Conservation (phyloP, 164 flowering plant genomes). For the Magnolia changhungtana region DNA sequence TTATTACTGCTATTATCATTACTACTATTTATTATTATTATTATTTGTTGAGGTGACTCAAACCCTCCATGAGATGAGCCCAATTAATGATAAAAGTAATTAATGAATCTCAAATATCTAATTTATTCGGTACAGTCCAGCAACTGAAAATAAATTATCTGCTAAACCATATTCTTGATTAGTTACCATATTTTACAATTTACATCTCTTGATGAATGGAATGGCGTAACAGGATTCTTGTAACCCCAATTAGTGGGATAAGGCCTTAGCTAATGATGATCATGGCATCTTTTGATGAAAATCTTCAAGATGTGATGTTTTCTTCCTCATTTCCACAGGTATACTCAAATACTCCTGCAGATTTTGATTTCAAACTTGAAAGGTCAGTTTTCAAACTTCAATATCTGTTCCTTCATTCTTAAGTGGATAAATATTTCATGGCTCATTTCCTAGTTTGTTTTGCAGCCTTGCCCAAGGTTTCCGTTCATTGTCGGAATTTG, state of each 20-base stretch:
- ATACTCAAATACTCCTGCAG: constrained; percentile 95
- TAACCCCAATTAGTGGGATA: no score
- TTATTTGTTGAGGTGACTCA: no score
- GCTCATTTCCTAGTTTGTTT: not conserved
- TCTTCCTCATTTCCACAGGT: constrained; percentile 37
- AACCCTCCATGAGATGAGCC: not conserved
- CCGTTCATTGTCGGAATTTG: constrained; percentile 62
- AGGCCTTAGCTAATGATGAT: no score
- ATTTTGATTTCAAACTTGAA: constrained; percentile 92
- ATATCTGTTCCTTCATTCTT: not conserved
- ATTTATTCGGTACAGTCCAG: not conserved
- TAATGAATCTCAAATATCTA: not conserved
- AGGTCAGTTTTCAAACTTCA: constrained; percentile 38
- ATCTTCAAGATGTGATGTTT: not conserved
- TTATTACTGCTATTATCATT: no score
- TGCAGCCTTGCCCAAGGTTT: constrained; percentile 88
- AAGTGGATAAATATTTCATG: not conserved
- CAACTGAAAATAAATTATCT: not conserved
- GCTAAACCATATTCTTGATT: not conserved
- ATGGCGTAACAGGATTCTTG: no score
- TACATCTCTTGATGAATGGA: no score
- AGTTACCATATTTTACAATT: no score
- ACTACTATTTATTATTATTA: no score
- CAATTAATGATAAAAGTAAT: no score
- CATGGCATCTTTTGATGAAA: no score